Evolutionary conservation across 345 rosid genomes (phyloP).

Genomic region (Ailanthus altissimus): DNA sequence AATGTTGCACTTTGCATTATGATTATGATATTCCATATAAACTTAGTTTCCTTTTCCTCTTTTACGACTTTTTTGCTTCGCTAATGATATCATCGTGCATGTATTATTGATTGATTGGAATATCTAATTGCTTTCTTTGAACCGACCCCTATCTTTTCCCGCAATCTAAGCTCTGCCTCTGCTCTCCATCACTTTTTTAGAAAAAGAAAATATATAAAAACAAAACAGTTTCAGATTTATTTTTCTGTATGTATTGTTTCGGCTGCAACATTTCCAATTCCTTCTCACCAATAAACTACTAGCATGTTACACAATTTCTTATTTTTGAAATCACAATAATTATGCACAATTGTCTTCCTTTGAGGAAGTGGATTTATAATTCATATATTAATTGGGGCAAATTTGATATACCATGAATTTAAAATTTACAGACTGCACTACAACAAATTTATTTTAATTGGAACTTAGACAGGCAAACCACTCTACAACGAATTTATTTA

Average conservation of each 20-base stretch:
- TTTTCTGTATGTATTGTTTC: background rate
- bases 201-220: too few species aligned
- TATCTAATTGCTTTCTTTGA: conserved; percentile 30
- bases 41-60: conserved; percentile 19
- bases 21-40: conserved; percentile 16
- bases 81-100: conserved; percentile 22
- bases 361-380: too few species aligned
- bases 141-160: conserved; percentile 25
- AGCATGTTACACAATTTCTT: too few species aligned
- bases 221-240: background rate
- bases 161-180: background rate
- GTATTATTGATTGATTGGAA: conserved; percentile 15
- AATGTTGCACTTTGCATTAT: background rate
- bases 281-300: background rate
- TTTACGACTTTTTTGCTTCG: conserved; percentile 10
- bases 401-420: too few species aligned
- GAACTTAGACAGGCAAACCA: too few species aligned
- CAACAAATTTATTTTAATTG: too few species aligned
- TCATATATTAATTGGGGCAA: too few species aligned
- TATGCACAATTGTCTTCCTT: too few species aligned
- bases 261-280: background rate
- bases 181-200: background rate
- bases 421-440: too few species aligned
- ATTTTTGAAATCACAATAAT: too few species aligned
- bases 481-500: too few species aligned